Conservation (phyloP, 2,329 filamentous ascomycete genomes). For the Stemphylium vesicarium region DNA sequence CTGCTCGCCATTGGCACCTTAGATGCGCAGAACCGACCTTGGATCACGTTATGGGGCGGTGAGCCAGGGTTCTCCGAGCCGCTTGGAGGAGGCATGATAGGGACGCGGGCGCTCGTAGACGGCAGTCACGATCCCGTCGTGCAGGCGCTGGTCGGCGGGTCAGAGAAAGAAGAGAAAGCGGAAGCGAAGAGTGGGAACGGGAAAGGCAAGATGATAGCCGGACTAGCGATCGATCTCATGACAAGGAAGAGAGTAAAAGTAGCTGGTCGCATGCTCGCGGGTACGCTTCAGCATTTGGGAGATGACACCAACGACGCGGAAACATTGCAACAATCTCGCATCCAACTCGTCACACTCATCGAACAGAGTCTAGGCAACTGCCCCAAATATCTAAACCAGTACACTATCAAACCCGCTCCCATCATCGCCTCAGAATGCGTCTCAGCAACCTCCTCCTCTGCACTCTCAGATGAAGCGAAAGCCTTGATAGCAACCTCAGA, state of each 20-base stretch:
- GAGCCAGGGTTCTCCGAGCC: slow-evolving; percentile 69
- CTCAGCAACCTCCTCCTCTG: slow-evolving; percentile 51
- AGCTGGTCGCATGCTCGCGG: slow-evolving; percentile 71
- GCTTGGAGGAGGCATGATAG: slow-evolving; percentile 68
- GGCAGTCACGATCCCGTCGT: slow-evolving; percentile 72
- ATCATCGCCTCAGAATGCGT: slow-evolving; percentile 61
- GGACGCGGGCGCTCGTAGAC: slow-evolving; percentile 67
- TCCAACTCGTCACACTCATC: slow-evolving; percentile 71
- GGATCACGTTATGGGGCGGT: slow-evolving; percentile 82
- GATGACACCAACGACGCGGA: slow-evolving; percentile 31
- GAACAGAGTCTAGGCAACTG: slow-evolving; percentile 80
- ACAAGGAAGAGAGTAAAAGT: slow-evolving; percentile 76
- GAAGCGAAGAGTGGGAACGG: slow-evolving; percentile 47
- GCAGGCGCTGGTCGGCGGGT: slow-evolving; percentile 62
- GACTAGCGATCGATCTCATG: slow-evolving; percentile 68
- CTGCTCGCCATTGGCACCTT: slow-evolving; percentile 76
- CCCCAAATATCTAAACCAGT: slow-evolving; percentile 85
- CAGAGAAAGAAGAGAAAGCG: slow-evolving; percentile 38
- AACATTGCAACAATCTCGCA: slow-evolving; percentile 40
- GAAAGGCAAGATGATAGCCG: slow-evolving; percentile 56
- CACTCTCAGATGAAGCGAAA: slow-evolving; percentile 63
- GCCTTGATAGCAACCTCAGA: slow-evolving; percentile 69
- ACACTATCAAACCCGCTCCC: slow-evolving; percentile 64
- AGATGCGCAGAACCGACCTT: slow-evolving; percentile 69
- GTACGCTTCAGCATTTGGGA: slow-evolving; percentile 55